Evolutionary conservation across 805 yeast species (phyloP), one percentile per base, ranked within the genome.

Genomic region (Cyberlindnera amylophila): DNA sequence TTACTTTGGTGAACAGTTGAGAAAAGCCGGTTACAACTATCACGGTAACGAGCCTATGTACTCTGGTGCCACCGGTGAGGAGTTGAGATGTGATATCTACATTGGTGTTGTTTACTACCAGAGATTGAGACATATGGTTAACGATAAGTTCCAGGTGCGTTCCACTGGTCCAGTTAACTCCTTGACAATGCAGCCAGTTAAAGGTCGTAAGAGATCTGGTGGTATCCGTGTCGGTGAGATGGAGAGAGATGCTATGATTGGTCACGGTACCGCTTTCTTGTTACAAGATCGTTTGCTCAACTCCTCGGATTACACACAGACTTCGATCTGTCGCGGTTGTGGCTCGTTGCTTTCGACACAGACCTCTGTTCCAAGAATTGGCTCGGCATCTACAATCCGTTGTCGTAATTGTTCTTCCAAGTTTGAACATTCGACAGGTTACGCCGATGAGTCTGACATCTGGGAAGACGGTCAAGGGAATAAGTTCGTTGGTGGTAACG

Each of bases 201-300:
- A 93, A 71, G 99, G 99, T 59, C 84, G 99, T 72, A 93, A 93
- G 82, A 81, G 98, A 71, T 81, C 85, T 52, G 99, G 99, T 69
- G 99, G 99, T 84, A 93, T 93, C 55, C 95, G 99, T 76, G 95
- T 93, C 31, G 99, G 99, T 65, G 99, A 93, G 67, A 93, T 93
- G 99, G 99, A 93, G 70, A 86, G 99, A 71, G 99, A 93, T 76
- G 99, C 99, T 2, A 73, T 93, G 57, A 89, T 93, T 65, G 99
- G 98, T 46, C 99, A 93, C 62, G 99, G 99, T 67, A 85, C 99
- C 6, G 89, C 99, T 1, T 93, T 78, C 79, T 69, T 93, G 57
- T 71, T 93, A 54, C 98, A 91, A 66, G 99, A 93, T 64, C 82
- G 99, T 68, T 72, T 93, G 60, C 74, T 93, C 62, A 93, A 93